Percentiles rank a stretch among this genome's conserved stretches.
phyloP scores from a whole-genome alignment of 306 rosid genomes.

The Abrus precatorius region DNA sequence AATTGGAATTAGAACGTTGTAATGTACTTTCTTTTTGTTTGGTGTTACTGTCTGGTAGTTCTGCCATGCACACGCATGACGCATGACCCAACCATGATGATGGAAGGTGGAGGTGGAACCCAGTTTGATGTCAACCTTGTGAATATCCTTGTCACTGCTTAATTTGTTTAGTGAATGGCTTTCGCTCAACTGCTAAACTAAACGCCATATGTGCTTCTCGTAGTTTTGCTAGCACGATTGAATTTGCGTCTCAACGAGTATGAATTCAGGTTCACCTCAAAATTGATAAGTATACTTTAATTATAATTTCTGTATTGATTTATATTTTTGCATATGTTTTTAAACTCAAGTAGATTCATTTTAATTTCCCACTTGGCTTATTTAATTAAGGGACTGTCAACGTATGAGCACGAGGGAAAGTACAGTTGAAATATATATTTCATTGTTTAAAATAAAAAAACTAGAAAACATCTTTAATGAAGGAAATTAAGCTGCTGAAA shows the following conservation, averaged over 20 bases:
- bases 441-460: too few species aligned
- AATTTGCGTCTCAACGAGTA: too few species aligned
- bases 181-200: constrained; percentile 34
- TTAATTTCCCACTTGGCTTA: neutral
- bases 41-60: constrained; percentile 8
- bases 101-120: constrained; percentile 42
- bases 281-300: too few species aligned
- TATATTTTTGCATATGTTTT: too few species aligned
- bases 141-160: neutral
- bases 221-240: neutral
- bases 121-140: constrained; percentile 24
- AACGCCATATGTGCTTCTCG: constrained; percentile 4
- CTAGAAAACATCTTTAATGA: too few species aligned
- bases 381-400: too few species aligned
- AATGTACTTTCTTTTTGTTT: constrained; percentile 17
- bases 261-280: too few species aligned
- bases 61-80: constrained; percentile 39
- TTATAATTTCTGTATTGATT: too few species aligned
- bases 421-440: too few species aligned
- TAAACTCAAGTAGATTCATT: neutral
- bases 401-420: too few species aligned
- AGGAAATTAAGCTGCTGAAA: too few species aligned
- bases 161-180: neutral
- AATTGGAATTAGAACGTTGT: constrained; percentile 28
- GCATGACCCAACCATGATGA: constrained; percentile 8